phyloP scores from a whole-genome alignment of 129 eudicot genomes.

The Tanacetum coccineum region DNA sequence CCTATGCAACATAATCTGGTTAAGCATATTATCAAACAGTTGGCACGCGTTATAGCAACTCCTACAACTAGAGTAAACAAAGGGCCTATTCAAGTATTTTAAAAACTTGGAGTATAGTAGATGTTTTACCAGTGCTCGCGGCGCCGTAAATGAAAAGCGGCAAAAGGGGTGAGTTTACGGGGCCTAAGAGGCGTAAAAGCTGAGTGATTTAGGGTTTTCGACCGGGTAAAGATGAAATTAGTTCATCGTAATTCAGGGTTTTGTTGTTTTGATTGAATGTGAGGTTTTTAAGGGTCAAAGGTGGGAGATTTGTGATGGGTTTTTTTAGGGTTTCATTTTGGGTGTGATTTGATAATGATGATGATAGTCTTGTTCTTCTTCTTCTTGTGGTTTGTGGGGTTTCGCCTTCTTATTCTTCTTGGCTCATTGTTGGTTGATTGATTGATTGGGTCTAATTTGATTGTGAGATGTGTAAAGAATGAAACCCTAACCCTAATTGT shows the following conservation, averaged over 20 bases:
- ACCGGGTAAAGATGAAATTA: constrained; percentile 64
- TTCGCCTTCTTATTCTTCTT: constrained; percentile 50
- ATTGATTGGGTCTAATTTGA: neutral
- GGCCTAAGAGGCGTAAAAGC: constrained; percentile 64
- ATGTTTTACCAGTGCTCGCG: constrained; percentile 79
- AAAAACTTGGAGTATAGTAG: constrained; percentile 52
- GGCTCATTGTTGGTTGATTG: constrained; percentile 37
- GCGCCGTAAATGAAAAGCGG: constrained; percentile 82
- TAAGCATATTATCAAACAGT: no score
- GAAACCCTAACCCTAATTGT: constrained; percentile 21
- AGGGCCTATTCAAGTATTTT: constrained; percentile 67
- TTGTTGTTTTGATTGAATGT: constrained; percentile 37
- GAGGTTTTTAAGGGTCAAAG: constrained; percentile 49
- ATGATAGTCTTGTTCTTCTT: constrained; percentile 72
- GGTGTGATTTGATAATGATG: constrained; percentile 14
- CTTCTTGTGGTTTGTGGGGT: constrained; percentile 32
- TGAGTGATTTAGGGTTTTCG: constrained; percentile 57
- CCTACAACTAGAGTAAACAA: no score
- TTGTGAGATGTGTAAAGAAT: neutral
- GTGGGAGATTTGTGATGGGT: constrained; percentile 29
- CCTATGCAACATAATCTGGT: no score
- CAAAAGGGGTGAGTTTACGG: constrained; percentile 52
- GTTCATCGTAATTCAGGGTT: constrained; percentile 38
- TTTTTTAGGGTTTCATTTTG: constrained; percentile 25
- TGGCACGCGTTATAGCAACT: no score